These are phyloP conservation scores for Saururus chinensis DNA, from an alignment of 164 flowering plant species.

Conservation along the genomic window DNA sequence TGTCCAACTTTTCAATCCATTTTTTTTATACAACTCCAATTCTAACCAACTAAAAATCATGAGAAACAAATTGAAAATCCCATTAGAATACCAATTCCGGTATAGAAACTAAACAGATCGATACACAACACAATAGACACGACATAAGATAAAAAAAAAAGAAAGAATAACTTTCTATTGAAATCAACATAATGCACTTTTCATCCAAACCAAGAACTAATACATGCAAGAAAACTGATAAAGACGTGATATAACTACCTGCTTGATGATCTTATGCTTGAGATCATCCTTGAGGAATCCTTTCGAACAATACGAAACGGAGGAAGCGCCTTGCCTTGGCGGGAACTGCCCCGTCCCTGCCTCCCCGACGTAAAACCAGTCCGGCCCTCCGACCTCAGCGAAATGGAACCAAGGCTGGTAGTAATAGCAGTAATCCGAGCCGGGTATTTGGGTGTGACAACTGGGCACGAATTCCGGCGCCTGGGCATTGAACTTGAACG, in stretches of 20 bases:
- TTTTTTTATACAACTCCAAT: no score
- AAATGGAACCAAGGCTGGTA: constrained; percentile 56
- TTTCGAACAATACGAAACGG: constrained; percentile 26
- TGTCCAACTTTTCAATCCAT: no score
- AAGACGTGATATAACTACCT: constrained; percentile 30
- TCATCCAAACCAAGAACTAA: neutral
- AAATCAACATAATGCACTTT: neutral
- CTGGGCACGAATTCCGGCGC: constrained; percentile 94
- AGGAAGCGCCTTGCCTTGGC: constrained; percentile 14
- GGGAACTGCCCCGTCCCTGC: constrained; percentile 39
- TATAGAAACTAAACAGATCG: no score
- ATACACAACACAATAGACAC: no score
- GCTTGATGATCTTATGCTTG: constrained; percentile 65
- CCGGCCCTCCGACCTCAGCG: constrained; percentile 34
- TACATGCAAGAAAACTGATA: neutral
- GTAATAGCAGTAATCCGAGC: constrained; percentile 17
- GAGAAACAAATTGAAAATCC: no score
- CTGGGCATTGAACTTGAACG: constrained; percentile 80
- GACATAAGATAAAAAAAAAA: no score
- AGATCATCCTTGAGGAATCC: constrained; percentile 56
- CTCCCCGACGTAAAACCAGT: constrained; percentile 62
- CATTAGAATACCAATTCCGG: no score
- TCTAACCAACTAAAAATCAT: no score
- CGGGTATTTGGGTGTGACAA: constrained; percentile 43
- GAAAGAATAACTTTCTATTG: no score